Percentiles rank a stretch among this genome's conserved stretches.
Conservation (phyloP, 306 rosid genomes). For the Pachyrhizus erosus region DNA sequence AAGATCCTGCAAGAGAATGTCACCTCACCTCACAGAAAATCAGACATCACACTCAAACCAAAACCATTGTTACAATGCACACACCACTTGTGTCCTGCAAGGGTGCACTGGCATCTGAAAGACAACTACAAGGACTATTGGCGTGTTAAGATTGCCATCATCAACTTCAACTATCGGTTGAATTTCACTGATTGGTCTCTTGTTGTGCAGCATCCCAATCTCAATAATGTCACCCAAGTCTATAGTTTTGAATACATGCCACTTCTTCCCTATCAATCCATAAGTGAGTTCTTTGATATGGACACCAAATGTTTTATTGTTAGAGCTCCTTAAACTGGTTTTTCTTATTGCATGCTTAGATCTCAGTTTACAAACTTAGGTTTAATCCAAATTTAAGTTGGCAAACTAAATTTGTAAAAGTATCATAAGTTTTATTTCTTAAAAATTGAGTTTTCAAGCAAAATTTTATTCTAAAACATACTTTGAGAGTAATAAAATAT, state of each 20-base stretch:
- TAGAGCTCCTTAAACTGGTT: no score
- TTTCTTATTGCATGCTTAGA: background rate
- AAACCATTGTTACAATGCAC: slow-evolving; percentile 89
- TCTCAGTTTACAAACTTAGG: no score
- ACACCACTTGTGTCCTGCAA: slow-evolving; percentile 78
- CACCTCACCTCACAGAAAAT: slow-evolving; percentile 39
- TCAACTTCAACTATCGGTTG: slow-evolving; percentile 77
- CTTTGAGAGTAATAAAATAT: no score
- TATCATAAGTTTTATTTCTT: no score
- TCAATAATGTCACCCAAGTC: slow-evolving; percentile 89
- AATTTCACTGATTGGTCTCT: slow-evolving; percentile 87
- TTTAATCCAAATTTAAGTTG: no score
- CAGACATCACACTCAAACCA: slow-evolving; percentile 55
- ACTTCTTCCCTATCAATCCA: slow-evolving; percentile 80
- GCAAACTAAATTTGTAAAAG: no score
- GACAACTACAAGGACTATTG: slow-evolving; percentile 82
- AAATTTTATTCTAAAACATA: no score
- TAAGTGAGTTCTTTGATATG: slow-evolving; percentile 60
- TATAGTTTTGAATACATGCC: slow-evolving; percentile 90
- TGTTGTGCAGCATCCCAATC: slow-evolving; percentile 89
- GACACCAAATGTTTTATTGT: background rate
- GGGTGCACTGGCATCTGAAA: slow-evolving; percentile 94
- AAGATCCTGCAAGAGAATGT: slow-evolving; percentile 58
- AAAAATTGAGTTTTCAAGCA: no score
- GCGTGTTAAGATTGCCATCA: slow-evolving; percentile 85